Conservation (phyloP, 345 rosid species). For the Kandelia obovata region DNA sequence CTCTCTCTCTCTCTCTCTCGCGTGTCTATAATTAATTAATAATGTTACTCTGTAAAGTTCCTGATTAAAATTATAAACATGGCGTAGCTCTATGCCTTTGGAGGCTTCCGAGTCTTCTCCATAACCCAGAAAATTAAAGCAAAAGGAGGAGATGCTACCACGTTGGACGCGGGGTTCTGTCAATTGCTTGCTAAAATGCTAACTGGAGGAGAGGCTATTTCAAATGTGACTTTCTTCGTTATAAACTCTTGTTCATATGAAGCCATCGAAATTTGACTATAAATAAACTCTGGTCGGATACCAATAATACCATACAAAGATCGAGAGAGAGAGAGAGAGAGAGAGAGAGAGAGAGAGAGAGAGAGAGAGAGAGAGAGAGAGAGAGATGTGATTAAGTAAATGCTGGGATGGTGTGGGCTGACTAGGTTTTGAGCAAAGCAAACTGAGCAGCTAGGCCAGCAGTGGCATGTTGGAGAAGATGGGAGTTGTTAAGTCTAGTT, state of each 20-base stretch:
- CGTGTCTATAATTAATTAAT: neutral
- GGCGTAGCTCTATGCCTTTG: slow-evolving; percentile 22
- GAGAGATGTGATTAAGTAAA: slow-evolving; percentile 1
- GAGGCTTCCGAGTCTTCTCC: slow-evolving; percentile 23
- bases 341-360: slow-evolving; percentile 4
- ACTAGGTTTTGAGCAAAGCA: slow-evolving; percentile 1
- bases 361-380: neutral
- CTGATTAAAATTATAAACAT: neutral
- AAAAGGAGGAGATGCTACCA: neutral
- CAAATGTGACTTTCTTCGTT: no score
- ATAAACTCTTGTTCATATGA: no score
- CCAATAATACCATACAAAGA: neutral
- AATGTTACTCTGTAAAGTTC: no score
- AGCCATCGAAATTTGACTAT: no score
- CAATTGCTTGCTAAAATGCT: no score
- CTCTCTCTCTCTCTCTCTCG: neutral
- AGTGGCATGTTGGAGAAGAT: slow-evolving; percentile 25
- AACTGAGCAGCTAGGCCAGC: neutral
- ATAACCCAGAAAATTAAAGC: neutral
- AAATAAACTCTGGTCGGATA: no score
- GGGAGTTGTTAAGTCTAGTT: slow-evolving; percentile 15
- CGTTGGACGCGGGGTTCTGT: no score
- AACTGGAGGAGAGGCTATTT: no score
- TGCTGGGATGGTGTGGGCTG: slow-evolving; percentile 1
- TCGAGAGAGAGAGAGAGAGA: slow-evolving; percentile 4